Evolutionary conservation across 768 basidiomycete species (phyloP).

Genomic region (Sarcodon sp.): DNA sequence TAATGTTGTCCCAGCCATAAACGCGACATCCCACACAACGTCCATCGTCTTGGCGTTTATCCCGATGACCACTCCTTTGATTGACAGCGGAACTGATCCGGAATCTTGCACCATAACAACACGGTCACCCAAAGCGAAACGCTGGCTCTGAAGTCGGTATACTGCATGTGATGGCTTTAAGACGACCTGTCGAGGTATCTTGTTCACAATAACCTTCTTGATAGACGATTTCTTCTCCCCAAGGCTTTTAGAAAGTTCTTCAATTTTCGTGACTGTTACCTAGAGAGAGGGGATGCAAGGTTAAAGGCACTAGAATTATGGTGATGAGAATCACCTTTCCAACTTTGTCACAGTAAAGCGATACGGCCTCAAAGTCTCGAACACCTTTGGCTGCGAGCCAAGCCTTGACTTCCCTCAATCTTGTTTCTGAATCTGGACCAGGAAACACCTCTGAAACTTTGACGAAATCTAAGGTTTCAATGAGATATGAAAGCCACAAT

Average conservation of each 20-base stretch:
- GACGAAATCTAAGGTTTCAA: slow-evolving; percentile 47
- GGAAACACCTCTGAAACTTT: slow-evolving; percentile 49
- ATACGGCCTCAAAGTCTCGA: slow-evolving; percentile 84
- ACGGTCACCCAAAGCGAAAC: slow-evolving; percentile 80
- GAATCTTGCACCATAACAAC: slow-evolving; percentile 96
- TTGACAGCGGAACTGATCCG: slow-evolving; percentile 80
- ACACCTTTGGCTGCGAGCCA: slow-evolving; percentile 88
- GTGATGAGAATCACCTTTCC: slow-evolving; percentile 45
- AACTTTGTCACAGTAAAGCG: slow-evolving; percentile 85
- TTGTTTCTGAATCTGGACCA: slow-evolving; percentile 41
- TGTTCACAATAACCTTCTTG: slow-evolving; percentile 89
- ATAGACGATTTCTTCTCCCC: slow-evolving; percentile 53
- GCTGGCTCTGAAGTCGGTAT: slow-evolving; percentile 83
- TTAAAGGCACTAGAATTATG: not conserved
- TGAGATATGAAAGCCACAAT: not conserved
- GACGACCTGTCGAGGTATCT: slow-evolving; percentile 85
- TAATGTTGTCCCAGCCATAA: slow-evolving; percentile 86
- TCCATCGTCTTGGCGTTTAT: slow-evolving; percentile 83
- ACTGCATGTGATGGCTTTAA: slow-evolving; percentile 86
- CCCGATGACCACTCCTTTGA: slow-evolving; percentile 91
- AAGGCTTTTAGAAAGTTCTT: slow-evolving; percentile 60
- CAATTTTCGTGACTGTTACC: slow-evolving; percentile 72
- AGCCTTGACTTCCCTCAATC: slow-evolving; percentile 61
- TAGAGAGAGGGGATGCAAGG: slow-evolving; percentile 15
- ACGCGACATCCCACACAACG: slow-evolving; percentile 91